phyloP scores from a whole-genome alignment of 83 land plant species.

The Larix sibirica region DNA sequence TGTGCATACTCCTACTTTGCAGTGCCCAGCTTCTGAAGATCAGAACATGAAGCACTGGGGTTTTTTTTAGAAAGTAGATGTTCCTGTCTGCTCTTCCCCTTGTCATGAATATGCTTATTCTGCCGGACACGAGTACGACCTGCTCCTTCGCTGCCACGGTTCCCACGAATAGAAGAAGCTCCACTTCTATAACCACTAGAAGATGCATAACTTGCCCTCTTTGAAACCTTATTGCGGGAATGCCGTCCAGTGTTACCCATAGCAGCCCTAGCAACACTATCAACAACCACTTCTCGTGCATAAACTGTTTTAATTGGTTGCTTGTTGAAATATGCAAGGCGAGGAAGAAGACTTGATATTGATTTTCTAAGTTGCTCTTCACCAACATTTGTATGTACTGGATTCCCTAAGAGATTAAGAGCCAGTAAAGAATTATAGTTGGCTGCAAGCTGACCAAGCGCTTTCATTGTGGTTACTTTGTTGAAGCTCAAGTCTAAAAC shows the following conservation, averaged over 20 bases:
- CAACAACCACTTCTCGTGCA: constrained; percentile 34
- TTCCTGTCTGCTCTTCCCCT: not conserved
- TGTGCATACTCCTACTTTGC: not conserved
- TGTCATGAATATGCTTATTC: not conserved
- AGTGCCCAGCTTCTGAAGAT: not conserved
- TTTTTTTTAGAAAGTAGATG: constrained; percentile 1
- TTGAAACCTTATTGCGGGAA: constrained; percentile 31
- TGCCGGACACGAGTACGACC: not conserved
- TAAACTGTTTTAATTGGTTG: constrained; percentile 42
- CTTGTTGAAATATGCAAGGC: constrained; percentile 48
- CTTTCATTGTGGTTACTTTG: constrained; percentile 81
- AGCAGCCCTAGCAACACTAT: constrained; percentile 63
- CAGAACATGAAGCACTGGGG: not conserved
- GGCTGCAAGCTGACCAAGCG: constrained; percentile 90
- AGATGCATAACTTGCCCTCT: constrained; percentile 23
- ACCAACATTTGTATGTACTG: constrained; percentile 66
- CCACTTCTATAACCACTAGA: not conserved
- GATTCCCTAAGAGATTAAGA: constrained; percentile 67
- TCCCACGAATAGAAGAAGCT: not conserved
- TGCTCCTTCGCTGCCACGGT: constrained; percentile 14
- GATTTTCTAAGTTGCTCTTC: constrained; percentile 66
- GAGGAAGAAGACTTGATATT: constrained; percentile 51
- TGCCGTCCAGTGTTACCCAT: constrained; percentile 34
- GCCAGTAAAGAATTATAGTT: constrained; percentile 69
- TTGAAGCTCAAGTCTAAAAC: constrained; percentile 93